Conservation (phyloP, 495 filamentous ascomycete species). For the Penicilliopsis zonata region DNA sequence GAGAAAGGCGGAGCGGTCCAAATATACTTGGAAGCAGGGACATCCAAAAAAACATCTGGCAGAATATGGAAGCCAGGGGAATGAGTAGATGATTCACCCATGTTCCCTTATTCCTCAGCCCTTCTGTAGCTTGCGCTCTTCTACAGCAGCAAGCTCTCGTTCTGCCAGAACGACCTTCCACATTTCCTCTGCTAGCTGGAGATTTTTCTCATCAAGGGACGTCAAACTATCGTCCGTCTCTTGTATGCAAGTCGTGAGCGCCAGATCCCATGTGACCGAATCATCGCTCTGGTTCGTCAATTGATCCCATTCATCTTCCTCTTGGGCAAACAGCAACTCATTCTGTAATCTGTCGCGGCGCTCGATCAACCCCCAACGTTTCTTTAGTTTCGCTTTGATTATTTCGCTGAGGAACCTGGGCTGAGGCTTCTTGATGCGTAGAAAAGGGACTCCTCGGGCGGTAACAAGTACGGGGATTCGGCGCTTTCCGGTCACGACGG, state of each 20-base stretch:
- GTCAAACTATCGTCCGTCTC: too few species aligned
- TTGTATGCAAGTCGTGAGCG: conserved; percentile 6
- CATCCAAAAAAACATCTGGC: too few species aligned
- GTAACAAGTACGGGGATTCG: conserved; percentile 47
- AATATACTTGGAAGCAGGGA: too few species aligned
- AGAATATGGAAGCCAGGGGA: conserved; percentile 5
- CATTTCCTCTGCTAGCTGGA: conserved; percentile 22
- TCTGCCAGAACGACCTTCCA: conserved; percentile 33
- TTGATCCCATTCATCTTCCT: conserved; percentile 49
- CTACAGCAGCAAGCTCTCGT: conserved; percentile 22
- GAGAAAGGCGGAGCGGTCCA: too few species aligned
- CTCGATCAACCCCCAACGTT: conserved; percentile 22
- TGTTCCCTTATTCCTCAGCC: not conserved
- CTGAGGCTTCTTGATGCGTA: conserved; percentile 62
- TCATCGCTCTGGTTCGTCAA: conserved; percentile 19
- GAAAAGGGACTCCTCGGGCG: conserved; percentile 50
- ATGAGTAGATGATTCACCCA: too few species aligned
- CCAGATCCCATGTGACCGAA: conserved; percentile 18
- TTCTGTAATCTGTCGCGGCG: conserved; percentile 18
- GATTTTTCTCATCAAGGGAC: conserved; percentile 16
- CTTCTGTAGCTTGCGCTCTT: conserved; percentile 7
- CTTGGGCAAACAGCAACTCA: conserved; percentile 27
- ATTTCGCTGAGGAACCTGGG: conserved; percentile 42
- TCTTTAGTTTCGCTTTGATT: conserved; percentile 39
- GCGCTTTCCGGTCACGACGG: conserved; percentile 38